Evolutionary conservation across 2,329 filamentous ascomycete species (phyloP).

Genomic region (Aspergillus amoenus): DNA sequence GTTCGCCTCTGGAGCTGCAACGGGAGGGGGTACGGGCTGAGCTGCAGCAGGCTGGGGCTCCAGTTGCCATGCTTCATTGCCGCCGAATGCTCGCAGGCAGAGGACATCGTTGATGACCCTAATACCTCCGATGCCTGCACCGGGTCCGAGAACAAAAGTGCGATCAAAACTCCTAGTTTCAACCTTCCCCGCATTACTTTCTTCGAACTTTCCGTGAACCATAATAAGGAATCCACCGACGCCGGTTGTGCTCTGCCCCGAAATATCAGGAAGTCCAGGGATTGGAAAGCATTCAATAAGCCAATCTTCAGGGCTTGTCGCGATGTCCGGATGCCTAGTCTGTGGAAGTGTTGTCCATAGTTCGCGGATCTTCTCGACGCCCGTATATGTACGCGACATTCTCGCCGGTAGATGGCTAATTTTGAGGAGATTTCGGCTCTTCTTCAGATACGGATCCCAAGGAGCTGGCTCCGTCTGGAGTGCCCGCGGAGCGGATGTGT

Average conservation of each 20-base stretch:
- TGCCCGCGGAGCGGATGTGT: constrained; percentile 58
- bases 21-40: constrained; percentile 26
- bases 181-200: constrained; percentile 61
- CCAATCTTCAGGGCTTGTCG: constrained; percentile 68
- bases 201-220: constrained; percentile 82
- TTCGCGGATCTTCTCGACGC: constrained; percentile 63
- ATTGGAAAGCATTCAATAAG: constrained; percentile 79
- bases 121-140: constrained; percentile 63
- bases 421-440: constrained; percentile 74
- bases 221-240: constrained; percentile 77
- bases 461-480: constrained; percentile 47
- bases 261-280: constrained; percentile 68
- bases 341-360: constrained; percentile 69
- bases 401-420: constrained; percentile 62
- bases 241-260: constrained; percentile 60
- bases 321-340: constrained; percentile 73
- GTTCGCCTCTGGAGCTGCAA: constrained; percentile 21
- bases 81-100: constrained; percentile 67
- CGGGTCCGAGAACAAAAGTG: constrained; percentile 75
- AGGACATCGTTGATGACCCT: constrained; percentile 80
- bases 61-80: constrained; percentile 52
- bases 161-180: constrained; percentile 76
- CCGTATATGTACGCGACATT: constrained; percentile 65
- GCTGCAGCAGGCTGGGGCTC: constrained; percentile 32
- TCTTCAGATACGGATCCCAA: constrained; percentile 74